Conservation (phyloP, 2,329 filamentous ascomycete genomes). For the Lachnellula occidentalis region DNA sequence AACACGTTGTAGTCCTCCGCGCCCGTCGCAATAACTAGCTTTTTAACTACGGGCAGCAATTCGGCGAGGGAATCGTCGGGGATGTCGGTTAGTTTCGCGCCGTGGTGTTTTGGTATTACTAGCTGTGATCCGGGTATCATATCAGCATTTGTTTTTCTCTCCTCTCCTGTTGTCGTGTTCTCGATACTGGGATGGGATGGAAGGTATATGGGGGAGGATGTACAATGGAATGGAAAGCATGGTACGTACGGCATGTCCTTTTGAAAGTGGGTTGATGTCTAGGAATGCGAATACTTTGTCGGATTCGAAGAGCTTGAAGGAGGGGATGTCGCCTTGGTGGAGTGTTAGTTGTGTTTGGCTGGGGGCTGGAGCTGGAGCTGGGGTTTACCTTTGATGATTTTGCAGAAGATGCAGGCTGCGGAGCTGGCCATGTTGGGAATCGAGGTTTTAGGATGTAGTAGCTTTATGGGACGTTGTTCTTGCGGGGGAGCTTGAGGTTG, state of each 20-base stretch:
- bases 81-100: conserved; percentile 85
- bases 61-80: conserved; percentile 83
- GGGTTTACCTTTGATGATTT: conserved; percentile 79
- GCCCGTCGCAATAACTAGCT: conserved; percentile 71
- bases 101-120: conserved; percentile 93
- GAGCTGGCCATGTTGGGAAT: conserved; percentile 34
- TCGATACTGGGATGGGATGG: not conserved
- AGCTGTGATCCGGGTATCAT: conserved; percentile 45
- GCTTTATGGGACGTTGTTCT: not conserved
- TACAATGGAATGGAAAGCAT: not conserved
- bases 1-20: conserved; percentile 84
- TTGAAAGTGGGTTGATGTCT: conserved; percentile 85
- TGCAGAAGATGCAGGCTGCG: conserved; percentile 90
- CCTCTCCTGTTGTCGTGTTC: too few species aligned
- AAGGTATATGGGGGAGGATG: not conserved
- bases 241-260: conserved; percentile 75
- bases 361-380: conserved; percentile 13
- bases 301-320: conserved; percentile 92
- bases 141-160: not conserved
- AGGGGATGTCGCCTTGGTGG: conserved; percentile 79
- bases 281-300: conserved; percentile 93
- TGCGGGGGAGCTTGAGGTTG: not conserved
- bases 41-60: conserved; percentile 83
- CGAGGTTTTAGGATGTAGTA: not conserved
- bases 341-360: conserved; percentile 2